Evolutionary conservation across 306 rosid species (phyloP).

Genomic region (Quillaja saponaria): DNA sequence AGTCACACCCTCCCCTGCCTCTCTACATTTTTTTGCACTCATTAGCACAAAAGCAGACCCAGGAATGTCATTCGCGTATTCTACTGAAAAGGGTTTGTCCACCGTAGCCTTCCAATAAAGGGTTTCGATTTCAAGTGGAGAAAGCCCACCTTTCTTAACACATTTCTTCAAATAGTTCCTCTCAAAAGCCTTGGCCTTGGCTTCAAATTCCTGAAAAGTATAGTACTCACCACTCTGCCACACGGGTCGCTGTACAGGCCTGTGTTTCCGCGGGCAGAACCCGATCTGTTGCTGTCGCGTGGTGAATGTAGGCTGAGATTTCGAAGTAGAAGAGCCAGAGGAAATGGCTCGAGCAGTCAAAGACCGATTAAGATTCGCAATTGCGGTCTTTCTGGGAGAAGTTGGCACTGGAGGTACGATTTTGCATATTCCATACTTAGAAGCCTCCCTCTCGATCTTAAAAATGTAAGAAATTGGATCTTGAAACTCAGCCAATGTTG

Average conservation of each 20-base stretch:
- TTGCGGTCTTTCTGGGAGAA: slow-evolving; percentile 70
- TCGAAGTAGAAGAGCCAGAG: slow-evolving; percentile 29
- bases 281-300: slow-evolving; percentile 99
- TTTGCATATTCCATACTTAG: slow-evolving; percentile 92
- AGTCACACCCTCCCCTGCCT: slow-evolving; percentile 59
- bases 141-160: slow-evolving; percentile 44
- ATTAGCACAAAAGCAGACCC: slow-evolving; percentile 82
- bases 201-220: slow-evolving; percentile 72
- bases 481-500: slow-evolving; percentile 74
- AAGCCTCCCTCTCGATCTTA: slow-evolving; percentile 98
- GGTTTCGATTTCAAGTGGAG: slow-evolving; percentile 71
- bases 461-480: slow-evolving; percentile 98
- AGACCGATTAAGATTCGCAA: slow-evolving; percentile 73
- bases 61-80: slow-evolving; percentile 97
- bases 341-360: slow-evolving; percentile 49
- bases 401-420: slow-evolving; percentile 88
- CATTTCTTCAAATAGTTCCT: slow-evolving; percentile 54
- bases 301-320: slow-evolving; percentile 76
- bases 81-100: slow-evolving; percentile 89
- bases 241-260: slow-evolving; percentile 85
- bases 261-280: slow-evolving; percentile 76
- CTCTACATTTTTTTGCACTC: slow-evolving; percentile 38
- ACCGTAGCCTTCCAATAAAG: slow-evolving; percentile 92
- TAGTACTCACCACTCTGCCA: slow-evolving; percentile 96
- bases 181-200: slow-evolving; percentile 82